phyloP scores from a whole-genome alignment of 257 asterid genomes.

The Verbascum thapsus region DNA sequence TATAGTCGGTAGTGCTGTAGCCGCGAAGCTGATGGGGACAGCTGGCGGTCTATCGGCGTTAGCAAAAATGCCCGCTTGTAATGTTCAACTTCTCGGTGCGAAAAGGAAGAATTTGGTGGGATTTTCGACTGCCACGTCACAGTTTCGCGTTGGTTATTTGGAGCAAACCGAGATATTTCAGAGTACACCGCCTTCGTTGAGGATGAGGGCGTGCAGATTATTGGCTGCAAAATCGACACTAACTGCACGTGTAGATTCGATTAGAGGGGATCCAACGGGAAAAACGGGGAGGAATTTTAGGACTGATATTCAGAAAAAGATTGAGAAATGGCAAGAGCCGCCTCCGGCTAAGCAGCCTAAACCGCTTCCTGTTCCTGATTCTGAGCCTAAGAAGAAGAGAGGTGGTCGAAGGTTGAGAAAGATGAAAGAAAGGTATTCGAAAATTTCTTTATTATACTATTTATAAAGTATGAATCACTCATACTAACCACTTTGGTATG shows the following conservation, averaged over 20 bases:
- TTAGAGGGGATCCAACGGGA: conserved; percentile 83
- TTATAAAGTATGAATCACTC: no score
- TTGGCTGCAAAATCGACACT: conserved; percentile 93
- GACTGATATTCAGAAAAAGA: conserved; percentile 79
- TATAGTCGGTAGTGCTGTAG: conserved; percentile 95
- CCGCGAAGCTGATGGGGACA: conserved; percentile 96
- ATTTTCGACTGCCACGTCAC: conserved; percentile 90
- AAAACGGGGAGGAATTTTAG: conserved; percentile 75
- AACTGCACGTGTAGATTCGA: conserved; percentile 93
- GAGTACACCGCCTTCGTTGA: conserved; percentile 87
- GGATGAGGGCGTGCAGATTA: conserved; percentile 89
- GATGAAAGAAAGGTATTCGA: conserved; percentile 87
- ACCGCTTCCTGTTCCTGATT: conserved; percentile 99
- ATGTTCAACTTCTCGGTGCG: conserved; percentile 97
- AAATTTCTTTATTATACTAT: conserved; percentile 5
- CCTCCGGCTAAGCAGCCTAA: conserved; percentile 99
- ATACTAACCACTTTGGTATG: no score
- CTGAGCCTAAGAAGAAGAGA: conserved; percentile 96
- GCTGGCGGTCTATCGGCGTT: conserved; percentile 91
- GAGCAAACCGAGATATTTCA: conserved; percentile 89
- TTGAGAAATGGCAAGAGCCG: conserved; percentile 98
- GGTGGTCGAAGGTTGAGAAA: conserved; percentile 96
- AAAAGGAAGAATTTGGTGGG: conserved; percentile 89
- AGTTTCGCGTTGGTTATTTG: conserved; percentile 80
- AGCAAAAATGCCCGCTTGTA: conserved; percentile 98